Evolutionary conservation across 805 yeast genomes (phyloP), one percentile per base, ranked within the genome.

Genomic region (Kodamaea hsintzibuensis): DNA sequence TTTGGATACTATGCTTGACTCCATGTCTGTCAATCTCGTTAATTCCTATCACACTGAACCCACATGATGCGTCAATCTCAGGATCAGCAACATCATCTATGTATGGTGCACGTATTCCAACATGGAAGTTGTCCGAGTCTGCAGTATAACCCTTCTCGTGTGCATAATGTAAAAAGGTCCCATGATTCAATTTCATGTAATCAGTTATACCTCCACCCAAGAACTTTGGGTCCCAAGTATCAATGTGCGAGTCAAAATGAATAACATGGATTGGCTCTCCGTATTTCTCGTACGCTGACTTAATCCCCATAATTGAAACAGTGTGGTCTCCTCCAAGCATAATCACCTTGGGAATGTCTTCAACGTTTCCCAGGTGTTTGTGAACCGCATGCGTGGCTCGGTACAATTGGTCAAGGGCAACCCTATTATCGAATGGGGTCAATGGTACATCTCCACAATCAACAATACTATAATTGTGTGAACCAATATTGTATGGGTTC

Each of bases 371-470:
- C 7, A 63, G 44, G 51, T 76, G 81, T 43, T 69, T 70, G 56
- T 77, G 81, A 25, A 82, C 72, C 1, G 82, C 78, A 46, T 81
- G 65, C 54, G 79, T 74, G 8, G 81, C 86, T 22, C 86, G 68
- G 60, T 82, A 82, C 77, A 86, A 79, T 64, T 85, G 89, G 64
- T 78, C 72, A 59, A 86, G 70, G 0, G 90, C 90, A 51, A 86
- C 70, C 16, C 78, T 64, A 64, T 85, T 85, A 67, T 86, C 89
- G 68, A 86, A 79, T 7, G 91, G 89, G 2, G 87, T 80, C 61
- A 85, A 79, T 10, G 88, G 84, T 42, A 85, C 81, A 65, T 86
- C 91, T 27, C 86, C 85, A 66, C 91, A 86, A 67, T 86, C 91
- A 5, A 85, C 67, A 13, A 66, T 63, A 14, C 63, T 40, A 33